These are phyloP conservation scores for Cyclocybe aegerita DNA, from an alignment of 768 basidiomycete genomes.

Conservation along the genomic window DNA sequence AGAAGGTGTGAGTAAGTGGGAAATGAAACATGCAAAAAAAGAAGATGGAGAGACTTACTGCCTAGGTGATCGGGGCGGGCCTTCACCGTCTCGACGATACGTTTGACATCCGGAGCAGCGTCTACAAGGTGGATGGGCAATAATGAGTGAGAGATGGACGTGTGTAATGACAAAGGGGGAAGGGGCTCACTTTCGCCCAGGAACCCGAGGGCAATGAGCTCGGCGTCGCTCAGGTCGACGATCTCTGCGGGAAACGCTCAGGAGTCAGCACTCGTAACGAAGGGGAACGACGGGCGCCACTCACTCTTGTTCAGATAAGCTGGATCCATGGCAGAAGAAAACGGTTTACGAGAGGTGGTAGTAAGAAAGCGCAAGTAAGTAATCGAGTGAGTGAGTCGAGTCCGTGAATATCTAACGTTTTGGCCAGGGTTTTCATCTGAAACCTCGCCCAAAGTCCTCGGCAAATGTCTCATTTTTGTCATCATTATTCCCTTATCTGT, in stretches of 20 bases:
- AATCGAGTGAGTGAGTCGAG: no score
- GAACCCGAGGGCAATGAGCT: conserved; percentile 19
- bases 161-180: conserved; percentile 20
- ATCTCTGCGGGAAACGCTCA: conserved; percentile 26
- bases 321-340: conserved; percentile 14
- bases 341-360: no score
- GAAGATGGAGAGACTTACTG: conserved; percentile 24
- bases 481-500: no score
- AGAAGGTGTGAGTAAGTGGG: conserved; percentile 15
- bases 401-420: no score
- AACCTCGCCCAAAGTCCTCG: no score
- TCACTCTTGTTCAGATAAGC: conserved; percentile 25
- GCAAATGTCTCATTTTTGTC: no score
- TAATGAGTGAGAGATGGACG: conserved; percentile 22
- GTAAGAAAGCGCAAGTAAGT: no score
- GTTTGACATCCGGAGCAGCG: conserved; percentile 19
- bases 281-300: conserved; percentile 23
- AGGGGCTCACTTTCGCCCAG: conserved; percentile 23
- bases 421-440: no score
- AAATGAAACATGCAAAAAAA: conserved; percentile 22
- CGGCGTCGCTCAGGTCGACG: conserved; percentile 20
- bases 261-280: no score
- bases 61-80: conserved; percentile 16
- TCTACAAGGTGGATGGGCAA: conserved; percentile 25
- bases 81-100: conserved; percentile 18